Base-by-base conservation (phyloP, 163 green algal species). In the Prototheca wickerhamii region DNA sequence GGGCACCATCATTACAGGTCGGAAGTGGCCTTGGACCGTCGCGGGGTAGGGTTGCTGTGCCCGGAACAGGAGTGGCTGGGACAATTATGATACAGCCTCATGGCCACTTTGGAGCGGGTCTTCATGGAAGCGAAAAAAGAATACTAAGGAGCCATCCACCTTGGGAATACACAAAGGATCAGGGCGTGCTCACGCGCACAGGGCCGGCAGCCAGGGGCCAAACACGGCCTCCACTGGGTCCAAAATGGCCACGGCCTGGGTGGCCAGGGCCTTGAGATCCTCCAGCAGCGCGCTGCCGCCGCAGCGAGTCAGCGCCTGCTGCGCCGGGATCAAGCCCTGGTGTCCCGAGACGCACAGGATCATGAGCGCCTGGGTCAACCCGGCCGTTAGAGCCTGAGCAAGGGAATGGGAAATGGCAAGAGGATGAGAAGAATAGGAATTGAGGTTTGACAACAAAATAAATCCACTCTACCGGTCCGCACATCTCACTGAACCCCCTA, bases 161-260 rank as follows among this genome's bases (percentile, higher is more conserved):
- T n/a, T n/a, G n/a, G n/a, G n/a, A n/a, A n/a, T n/a, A n/a, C n/a
- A n/a, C 42, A n/a, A 51, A 18, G 42, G 15, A 51, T 51, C 42
- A 18, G 42, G 15, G 42, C 42, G 18, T 15, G 15, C 15, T 18
- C 67, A 33, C 20, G 56, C 23, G 31, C 4, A 37, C 18, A 73
- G 34, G 3, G 32, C 28, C 21, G 40, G 1, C 20, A 68, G 65
- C 71, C 71, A 77, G 4, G 46, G 60, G 26, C n/a, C 53, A 37
- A 51, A 67, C 29, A 87, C 83, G 4, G 79, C 77, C 67, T 91
- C 83, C 31, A 40, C 67, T 3, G 89, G 67, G 0, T 70, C 81
- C 21, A 72, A 79, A 20, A 88, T 46, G 2, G 34, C 26, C 44
- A 60, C 61, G 46, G 91, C 65, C 35, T 63, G 43, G 18, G 15